Base-by-base conservation (phyloP, 2,329 filamentous ascomycete genomes). In the Epichloe festucae region DNA sequence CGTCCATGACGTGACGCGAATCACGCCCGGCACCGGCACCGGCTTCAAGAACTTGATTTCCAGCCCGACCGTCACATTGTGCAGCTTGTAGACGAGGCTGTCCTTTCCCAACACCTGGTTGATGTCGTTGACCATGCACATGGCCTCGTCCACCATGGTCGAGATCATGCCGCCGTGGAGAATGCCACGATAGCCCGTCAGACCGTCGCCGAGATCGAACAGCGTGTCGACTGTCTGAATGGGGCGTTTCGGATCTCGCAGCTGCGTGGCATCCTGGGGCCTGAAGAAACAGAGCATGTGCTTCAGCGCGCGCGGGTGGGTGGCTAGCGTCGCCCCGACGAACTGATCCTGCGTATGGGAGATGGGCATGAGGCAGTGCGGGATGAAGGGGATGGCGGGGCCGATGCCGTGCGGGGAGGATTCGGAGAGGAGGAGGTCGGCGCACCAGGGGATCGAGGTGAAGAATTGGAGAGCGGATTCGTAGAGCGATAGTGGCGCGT, bases 151-250 rank as follows among this genome's bases (percentile, higher is more conserved):
- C 23, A 67, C 53, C 50, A 71, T 54, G 5, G 67, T 57, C 38
- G 63, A 63, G 8, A 61, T 58, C 45, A 70, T 55, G 11, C 69
- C 69, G 6, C 69, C 69, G 50, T 71, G 68, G 2, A 68, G 54
- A 10, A 70, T 53, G 7, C 57, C 57, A 1, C 61, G 57, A 36
- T 63, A 66, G 2, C 69, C 67, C 6, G 60, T 63, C 5, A 70
- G 56, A 2, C 66, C 67, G 2, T 60, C 56, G 1, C 65, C 65
- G 7, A 70, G 57, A 1, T 63, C 57, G 48, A 66, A 63, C 19
- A 71, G 59, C 1, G 62, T 59, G 1, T 59, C 56, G 12, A 66
- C 56, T 42, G 63, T 57, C 17, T 54, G 56, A 52, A 71, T 58
- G 14, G 58, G 59, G 8, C 57, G 57, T 3, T 45, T 31, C 2